phyloP scores from a whole-genome alignment of 2,329 filamentous ascomycete genomes.

The Penicillium sp. region DNA sequence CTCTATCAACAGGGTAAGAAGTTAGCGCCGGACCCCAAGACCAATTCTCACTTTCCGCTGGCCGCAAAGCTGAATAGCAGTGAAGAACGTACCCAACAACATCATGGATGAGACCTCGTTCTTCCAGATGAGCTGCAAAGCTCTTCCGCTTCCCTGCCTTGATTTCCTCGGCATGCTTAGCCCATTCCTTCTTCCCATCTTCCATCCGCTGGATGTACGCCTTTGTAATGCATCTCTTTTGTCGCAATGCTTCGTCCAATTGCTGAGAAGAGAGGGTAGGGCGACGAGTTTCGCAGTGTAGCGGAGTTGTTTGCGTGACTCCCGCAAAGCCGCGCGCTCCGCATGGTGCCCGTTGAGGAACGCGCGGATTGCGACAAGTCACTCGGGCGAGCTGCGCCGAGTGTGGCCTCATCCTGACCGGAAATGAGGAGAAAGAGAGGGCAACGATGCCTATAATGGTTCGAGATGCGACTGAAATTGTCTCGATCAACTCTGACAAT shows the following conservation, averaged over 20 bases:
- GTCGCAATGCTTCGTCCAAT: constrained; percentile 4
- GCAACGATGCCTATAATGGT: constrained; percentile 7
- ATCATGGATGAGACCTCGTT: constrained; percentile 45
- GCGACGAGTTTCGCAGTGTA: constrained; percentile 13
- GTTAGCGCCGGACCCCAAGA: neutral
- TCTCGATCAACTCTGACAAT: constrained; percentile 15
- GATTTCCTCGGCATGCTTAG: constrained; percentile 40
- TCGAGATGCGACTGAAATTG: constrained; percentile 3
- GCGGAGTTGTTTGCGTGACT: constrained; percentile 19
- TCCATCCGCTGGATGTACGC: constrained; percentile 35
- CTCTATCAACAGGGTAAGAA: constrained; percentile 24
- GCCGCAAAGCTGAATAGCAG: neutral
- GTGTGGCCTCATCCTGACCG: constrained; percentile 27
- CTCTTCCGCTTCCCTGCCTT: constrained; percentile 41
- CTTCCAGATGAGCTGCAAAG: constrained; percentile 44
- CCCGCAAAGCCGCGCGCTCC: constrained; percentile 25
- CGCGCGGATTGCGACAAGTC: constrained; percentile 18
- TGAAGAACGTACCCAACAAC: constrained; percentile 41
- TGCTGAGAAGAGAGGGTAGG: constrained; percentile 7
- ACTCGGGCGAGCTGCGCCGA: constrained; percentile 20
- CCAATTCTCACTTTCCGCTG: neutral
- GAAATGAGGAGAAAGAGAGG: neutral
- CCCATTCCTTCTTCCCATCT: constrained; percentile 42
- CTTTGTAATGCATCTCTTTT: constrained; percentile 39
- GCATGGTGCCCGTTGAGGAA: constrained; percentile 13